phyloP scores from a whole-genome alignment of 148 eudicot genomes.

The Camellia japonica region DNA sequence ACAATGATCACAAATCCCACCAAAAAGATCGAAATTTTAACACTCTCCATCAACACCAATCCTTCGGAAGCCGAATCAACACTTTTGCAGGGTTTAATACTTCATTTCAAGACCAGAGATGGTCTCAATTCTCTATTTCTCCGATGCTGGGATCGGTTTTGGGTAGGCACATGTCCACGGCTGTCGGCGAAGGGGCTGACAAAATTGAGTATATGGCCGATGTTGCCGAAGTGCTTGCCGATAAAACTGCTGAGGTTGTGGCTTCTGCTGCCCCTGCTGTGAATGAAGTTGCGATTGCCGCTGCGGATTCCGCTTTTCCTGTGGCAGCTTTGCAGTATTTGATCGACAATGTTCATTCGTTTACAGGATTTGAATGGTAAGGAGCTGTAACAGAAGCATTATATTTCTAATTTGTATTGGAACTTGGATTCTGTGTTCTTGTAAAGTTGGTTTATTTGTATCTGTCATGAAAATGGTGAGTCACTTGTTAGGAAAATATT shows the following conservation, averaged over 20 bases:
- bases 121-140: conserved; percentile 21
- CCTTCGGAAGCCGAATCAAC: conserved; percentile 30
- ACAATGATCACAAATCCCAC: conserved; percentile 25
- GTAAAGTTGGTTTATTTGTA: background rate
- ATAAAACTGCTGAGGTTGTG: conserved; percentile 43
- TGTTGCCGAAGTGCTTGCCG: conserved; percentile 47
- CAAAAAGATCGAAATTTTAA: conserved; percentile 16
- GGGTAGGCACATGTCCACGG: conserved; percentile 56
- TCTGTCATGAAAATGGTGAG: background rate
- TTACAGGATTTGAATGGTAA: conserved; percentile 71
- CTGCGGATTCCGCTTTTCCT: conserved; percentile 81
- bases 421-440: background rate
- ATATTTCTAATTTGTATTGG: background rate
- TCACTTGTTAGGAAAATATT: too few species aligned
- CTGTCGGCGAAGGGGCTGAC: conserved; percentile 37
- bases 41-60: conserved; percentile 32
- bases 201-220: conserved; percentile 46
- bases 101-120: conserved; percentile 16
- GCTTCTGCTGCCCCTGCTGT: conserved; percentile 44
- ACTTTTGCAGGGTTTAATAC: conserved; percentile 20
- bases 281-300: conserved; percentile 81
- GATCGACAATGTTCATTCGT: conserved; percentile 65
- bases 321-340: conserved; percentile 78
- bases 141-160: conserved; percentile 23
- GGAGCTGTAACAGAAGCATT: conserved; percentile 9